Evolutionary conservation across 106 monocot genomes (phyloP).

Genomic region (Dendrobium officinale): DNA sequence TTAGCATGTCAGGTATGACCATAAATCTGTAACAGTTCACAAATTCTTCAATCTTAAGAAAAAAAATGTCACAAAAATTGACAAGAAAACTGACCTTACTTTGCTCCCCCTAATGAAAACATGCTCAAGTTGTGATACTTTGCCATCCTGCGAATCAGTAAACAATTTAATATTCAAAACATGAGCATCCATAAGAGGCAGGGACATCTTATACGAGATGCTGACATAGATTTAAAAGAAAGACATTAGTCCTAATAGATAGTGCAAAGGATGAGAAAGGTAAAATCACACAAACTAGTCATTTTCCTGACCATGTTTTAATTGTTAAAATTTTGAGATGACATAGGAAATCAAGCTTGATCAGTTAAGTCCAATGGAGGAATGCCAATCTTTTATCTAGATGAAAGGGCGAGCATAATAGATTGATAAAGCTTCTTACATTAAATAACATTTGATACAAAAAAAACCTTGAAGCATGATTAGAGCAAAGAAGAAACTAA

Average conservation of each 20-base stretch:
- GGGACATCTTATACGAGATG: not conserved
- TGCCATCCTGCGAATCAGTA: conserved; percentile 49
- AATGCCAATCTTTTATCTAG: too few species aligned
- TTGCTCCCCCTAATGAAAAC: conserved; percentile 86
- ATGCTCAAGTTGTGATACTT: conserved; percentile 81
- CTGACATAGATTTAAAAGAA: not conserved
- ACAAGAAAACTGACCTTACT: conserved; percentile 46
- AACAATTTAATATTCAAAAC: not conserved
- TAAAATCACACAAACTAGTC: too few species aligned
- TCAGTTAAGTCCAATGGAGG: too few species aligned
- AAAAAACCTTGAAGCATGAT: too few species aligned
- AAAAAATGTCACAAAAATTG: not conserved
- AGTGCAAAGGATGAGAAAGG: too few species aligned
- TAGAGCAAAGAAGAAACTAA: too few species aligned
- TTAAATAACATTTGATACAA: too few species aligned
- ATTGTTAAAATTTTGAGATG: too few species aligned
- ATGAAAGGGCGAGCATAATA: too few species aligned
- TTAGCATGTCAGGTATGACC: conserved; percentile 97
- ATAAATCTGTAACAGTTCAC: conserved; percentile 52
- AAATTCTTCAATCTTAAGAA: not conserved
- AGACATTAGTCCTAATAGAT: not conserved
- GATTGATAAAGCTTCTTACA: too few species aligned
- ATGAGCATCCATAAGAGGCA: not conserved
- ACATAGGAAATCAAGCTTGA: too few species aligned
- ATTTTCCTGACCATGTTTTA: too few species aligned